Conservation (phyloP, 768 basidiomycete genomes). For the Cystofilobasidium capitatum region DNA sequence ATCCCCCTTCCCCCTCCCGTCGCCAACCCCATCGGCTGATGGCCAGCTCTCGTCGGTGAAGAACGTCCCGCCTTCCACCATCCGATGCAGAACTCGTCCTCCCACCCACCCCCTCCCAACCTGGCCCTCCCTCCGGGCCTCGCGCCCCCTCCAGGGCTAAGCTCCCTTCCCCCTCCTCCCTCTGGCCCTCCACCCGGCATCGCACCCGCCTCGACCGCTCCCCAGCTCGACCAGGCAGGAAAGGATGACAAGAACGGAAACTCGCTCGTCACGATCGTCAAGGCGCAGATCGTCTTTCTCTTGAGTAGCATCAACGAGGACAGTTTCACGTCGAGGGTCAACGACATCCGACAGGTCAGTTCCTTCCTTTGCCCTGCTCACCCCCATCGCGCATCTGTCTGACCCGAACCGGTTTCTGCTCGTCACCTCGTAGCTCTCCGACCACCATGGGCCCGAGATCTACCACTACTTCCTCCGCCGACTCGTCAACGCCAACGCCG, state of each 20-base stretch:
- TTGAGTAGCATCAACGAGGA: constrained; percentile 94
- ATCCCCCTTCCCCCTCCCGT: not conserved
- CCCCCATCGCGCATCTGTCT: constrained; percentile 22
- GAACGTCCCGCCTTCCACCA: not conserved
- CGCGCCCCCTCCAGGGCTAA: constrained; percentile 22
- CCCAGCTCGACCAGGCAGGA: not conserved
- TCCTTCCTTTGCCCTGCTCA: constrained; percentile 19
- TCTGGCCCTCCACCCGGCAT: constrained; percentile 22
- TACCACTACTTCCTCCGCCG: constrained; percentile 96
- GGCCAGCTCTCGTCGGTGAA: constrained; percentile 4
- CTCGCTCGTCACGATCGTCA: constrained; percentile 34
- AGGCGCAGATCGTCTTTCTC: constrained; percentile 89
- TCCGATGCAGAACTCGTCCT: constrained; percentile 1
- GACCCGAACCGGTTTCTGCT: no score
- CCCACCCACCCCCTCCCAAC: constrained; percentile 6
- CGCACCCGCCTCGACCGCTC: constrained; percentile 13
- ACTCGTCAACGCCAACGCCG: constrained; percentile 69
- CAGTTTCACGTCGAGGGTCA: constrained; percentile 85
- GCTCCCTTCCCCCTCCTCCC: constrained; percentile 16
- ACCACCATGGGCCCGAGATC: constrained; percentile 92
- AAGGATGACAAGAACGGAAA: constrained; percentile 7
- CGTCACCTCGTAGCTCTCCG: constrained; percentile 60
- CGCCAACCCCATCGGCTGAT: not conserved
- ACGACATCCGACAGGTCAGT: constrained; percentile 81
- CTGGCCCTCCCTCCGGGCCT: constrained; percentile 24